Evolutionary conservation across 495 filamentous ascomycete species (phyloP).

Genomic region (Penicillium antarcticum): DNA sequence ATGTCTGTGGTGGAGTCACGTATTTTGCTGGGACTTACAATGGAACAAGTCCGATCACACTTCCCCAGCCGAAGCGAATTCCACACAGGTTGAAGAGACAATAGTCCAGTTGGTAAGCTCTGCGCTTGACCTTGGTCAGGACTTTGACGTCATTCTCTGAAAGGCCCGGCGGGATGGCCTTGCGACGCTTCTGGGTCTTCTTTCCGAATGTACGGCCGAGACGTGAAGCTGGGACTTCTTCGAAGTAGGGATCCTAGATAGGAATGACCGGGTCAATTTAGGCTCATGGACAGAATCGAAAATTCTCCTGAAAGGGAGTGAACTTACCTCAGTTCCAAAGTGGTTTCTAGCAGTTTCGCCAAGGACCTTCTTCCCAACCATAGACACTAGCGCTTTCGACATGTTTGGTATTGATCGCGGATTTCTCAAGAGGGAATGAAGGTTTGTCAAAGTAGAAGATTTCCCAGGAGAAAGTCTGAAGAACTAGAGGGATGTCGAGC

Average conservation of each 20-base stretch:
- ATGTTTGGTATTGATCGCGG: slow-evolving; percentile 32
- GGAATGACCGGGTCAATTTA: slow-evolving; percentile 1
- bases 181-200: slow-evolving; percentile 65
- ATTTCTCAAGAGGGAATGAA: neutral
- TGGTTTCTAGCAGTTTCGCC: slow-evolving; percentile 63
- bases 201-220: slow-evolving; percentile 54
- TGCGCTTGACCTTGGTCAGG: slow-evolving; percentile 73
- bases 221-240: slow-evolving; percentile 66
- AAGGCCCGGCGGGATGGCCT: slow-evolving; percentile 67
- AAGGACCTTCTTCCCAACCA: slow-evolving; percentile 64
- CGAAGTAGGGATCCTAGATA: slow-evolving; percentile 67
- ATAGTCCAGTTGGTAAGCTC: slow-evolving; percentile 81
- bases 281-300: neutral
- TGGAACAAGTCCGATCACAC: slow-evolving; percentile 77
- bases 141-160: slow-evolving; percentile 76
- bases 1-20: neutral
- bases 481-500: slow-evolving; percentile 12
- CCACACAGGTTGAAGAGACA: slow-evolving; percentile 70
- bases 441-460: neutral
- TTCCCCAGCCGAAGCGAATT: slow-evolving; percentile 77
- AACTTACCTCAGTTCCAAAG: slow-evolving; percentile 63
- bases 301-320: neutral
- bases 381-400: slow-evolving; percentile 49
- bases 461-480: slow-evolving; percentile 3
- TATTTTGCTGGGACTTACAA: slow-evolving; percentile 48